Evolutionary conservation across 345 rosid genomes (phyloP).

Genomic region (Dovyalis caffra): DNA sequence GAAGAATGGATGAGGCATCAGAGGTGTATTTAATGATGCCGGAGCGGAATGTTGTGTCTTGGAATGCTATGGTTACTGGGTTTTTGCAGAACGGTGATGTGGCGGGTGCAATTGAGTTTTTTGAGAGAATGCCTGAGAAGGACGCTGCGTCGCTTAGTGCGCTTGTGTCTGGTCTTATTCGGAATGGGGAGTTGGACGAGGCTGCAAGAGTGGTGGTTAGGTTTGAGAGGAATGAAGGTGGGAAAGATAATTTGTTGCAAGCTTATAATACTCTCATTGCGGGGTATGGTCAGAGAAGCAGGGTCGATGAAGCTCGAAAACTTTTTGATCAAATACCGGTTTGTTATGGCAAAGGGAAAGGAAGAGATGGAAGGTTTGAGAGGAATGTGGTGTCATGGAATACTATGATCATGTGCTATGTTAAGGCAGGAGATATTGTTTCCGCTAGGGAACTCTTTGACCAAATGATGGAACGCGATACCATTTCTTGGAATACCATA

Average conservation of each 20-base stretch:
- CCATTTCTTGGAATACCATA: conserved; percentile 77
- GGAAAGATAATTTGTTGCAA: conserved; percentile 40
- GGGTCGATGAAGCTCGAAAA: conserved; percentile 51
- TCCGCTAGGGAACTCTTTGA: conserved; percentile 63
- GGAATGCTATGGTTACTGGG: conserved; percentile 68
- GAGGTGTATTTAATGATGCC: conserved; percentile 56
- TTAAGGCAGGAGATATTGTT: conserved; percentile 51
- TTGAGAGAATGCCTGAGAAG: conserved; percentile 50
- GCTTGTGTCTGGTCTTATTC: conserved; percentile 62
- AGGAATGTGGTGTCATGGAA: conserved; percentile 76
- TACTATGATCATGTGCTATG: conserved; percentile 69
- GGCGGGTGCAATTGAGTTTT: conserved; percentile 42
- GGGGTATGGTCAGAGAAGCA: conserved; percentile 64
- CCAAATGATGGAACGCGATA: conserved; percentile 54
- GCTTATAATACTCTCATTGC: conserved; percentile 80
- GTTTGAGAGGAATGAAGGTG: conserved; percentile 22
- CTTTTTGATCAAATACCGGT: conserved; percentile 55
- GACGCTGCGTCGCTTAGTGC: conserved; percentile 52
- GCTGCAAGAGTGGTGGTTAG: conserved; percentile 46
- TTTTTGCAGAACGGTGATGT: conserved; percentile 52
- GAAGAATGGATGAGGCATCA: conserved; percentile 56
- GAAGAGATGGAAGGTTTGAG: conserved; percentile 21
- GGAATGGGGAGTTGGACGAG: conserved; percentile 52
- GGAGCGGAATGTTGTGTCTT: conserved; percentile 42
- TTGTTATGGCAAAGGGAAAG: conserved; percentile 12